phyloP scores from a whole-genome alignment of 176 grass and related monocot genomes.

The Poa annua region DNA sequence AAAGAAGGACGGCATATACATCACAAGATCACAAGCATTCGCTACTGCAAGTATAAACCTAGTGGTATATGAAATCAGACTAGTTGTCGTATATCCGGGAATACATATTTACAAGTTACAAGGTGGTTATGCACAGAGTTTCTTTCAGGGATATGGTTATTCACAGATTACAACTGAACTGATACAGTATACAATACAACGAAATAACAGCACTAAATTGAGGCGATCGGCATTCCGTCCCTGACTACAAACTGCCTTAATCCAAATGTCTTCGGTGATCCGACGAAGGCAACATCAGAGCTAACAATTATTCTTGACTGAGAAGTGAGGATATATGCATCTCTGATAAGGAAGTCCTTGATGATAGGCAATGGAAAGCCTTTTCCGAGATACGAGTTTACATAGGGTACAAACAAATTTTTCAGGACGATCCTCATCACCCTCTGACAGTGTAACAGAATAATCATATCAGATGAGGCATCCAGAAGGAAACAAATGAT shows the following conservation, averaged over 20 bases:
- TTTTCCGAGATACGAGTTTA: conserved; percentile 67
- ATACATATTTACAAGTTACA: not conserved
- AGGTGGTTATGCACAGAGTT: not conserved
- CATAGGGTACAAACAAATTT: conserved; percentile 74
- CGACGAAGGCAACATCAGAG: conserved; percentile 64
- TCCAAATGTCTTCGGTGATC: not conserved
- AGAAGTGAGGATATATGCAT: conserved; percentile 70
- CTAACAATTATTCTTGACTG: conserved; percentile 69
- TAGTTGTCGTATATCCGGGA: not conserved
- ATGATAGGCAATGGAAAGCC: conserved; percentile 81
- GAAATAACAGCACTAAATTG: not conserved
- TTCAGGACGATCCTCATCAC: conserved; percentile 64
- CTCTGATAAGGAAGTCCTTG: conserved; percentile 67
- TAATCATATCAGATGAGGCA: conserved; percentile 38
- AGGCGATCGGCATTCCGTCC: not conserved
- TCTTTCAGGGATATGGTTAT: not conserved
- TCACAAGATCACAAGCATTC: not conserved
- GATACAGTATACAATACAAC: not conserved
- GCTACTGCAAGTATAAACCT: not conserved
- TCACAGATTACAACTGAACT: not conserved
- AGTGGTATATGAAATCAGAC: not conserved
- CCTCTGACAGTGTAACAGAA: conserved; percentile 47
- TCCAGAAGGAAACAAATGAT: conserved; percentile 12
- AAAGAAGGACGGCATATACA: not conserved
- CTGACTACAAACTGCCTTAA: not conserved